These are phyloP conservation scores for Cladosporium sp. DNA, from an alignment of 2,329 filamentous ascomycete species.

Conservation along the genomic window DNA sequence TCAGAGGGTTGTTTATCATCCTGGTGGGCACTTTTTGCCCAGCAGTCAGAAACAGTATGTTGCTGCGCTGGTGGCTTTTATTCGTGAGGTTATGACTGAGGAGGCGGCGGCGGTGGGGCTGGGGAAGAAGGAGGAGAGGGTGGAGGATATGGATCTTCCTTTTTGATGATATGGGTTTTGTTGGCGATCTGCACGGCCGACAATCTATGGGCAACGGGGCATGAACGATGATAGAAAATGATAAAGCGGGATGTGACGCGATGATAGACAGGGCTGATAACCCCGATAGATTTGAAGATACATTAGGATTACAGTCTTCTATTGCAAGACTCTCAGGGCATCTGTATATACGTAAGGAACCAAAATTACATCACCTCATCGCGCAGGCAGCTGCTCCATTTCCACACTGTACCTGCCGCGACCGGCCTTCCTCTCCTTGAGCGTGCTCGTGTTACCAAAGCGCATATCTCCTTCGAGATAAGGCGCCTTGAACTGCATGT, in stretches of 20 bases:
- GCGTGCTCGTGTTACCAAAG: conserved; percentile 51
- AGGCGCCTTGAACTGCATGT: conserved; percentile 10
- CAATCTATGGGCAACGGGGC: too few relatives aligned
- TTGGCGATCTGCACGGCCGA: neutral
- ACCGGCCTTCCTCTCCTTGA: conserved; percentile 46
- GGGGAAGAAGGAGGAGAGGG: conserved; percentile 49
- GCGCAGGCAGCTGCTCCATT: conserved; percentile 53
- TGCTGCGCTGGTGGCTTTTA: conserved; percentile 68
- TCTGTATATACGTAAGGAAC: neutral
- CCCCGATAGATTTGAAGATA: neutral
- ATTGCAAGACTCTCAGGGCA: neutral
- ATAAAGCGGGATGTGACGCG: too few relatives aligned
- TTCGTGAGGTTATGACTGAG: conserved; percentile 50
- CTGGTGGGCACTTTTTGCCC: conserved; percentile 86
- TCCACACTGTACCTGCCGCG: conserved; percentile 57
- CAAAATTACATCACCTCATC: neutral
- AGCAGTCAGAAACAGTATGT: conserved; percentile 72
- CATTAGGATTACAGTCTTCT: conserved; percentile 11
- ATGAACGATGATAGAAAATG: too few relatives aligned
- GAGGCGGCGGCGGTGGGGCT: conserved; percentile 26
- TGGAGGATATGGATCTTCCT: conserved; percentile 65
- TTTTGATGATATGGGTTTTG: conserved; percentile 43
- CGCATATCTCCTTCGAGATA: conserved; percentile 73
- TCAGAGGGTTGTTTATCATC: conserved; percentile 61
- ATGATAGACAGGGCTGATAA: neutral